Conservation (phyloP, 2,329 filamentous ascomycete species). For the Dryadomyces quercivorus region DNA sequence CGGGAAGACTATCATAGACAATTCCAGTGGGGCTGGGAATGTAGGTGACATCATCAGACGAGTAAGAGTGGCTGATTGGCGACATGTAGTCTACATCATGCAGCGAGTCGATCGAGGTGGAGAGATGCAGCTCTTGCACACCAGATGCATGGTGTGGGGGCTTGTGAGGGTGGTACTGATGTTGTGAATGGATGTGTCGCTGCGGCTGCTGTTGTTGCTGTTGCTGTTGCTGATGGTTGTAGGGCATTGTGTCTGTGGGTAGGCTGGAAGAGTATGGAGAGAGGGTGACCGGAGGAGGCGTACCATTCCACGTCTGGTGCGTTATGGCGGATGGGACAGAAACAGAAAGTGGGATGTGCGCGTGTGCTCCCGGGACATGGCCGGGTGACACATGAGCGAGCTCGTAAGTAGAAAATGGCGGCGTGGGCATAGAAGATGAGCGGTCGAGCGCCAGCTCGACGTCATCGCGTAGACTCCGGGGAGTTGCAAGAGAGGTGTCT, state of each 20-base stretch:
- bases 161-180: constrained; percentile 9
- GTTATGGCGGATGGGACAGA: constrained; percentile 6
- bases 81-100: constrained; percentile 51
- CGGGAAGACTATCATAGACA: constrained; percentile 40
- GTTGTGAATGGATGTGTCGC: background rate
- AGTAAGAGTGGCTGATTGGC: constrained; percentile 40
- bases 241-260: constrained; percentile 2
- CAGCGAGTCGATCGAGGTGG: constrained; percentile 44
- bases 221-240: constrained; percentile 1
- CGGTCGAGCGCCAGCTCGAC: constrained; percentile 25
- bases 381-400: constrained; percentile 30
- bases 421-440: constrained; percentile 31
- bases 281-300: background rate
- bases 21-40: constrained; percentile 42
- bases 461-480: constrained; percentile 22
- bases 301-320: constrained; percentile 6
- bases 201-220: constrained; percentile 1
- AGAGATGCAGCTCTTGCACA: constrained; percentile 32
- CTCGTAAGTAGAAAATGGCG: constrained; percentile 23
- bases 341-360: constrained; percentile 5
- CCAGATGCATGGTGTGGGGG: constrained; percentile 25
- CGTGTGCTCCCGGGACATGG: constrained; percentile 1
- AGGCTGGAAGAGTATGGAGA: constrained; percentile 9
- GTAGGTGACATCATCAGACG: constrained; percentile 42
- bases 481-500: constrained; percentile 12